Evolutionary conservation across 192 early-diverging fungal genomes (phyloP), one percentile per base, ranked within the genome.

Genomic region (Backusella macrospora): DNA sequence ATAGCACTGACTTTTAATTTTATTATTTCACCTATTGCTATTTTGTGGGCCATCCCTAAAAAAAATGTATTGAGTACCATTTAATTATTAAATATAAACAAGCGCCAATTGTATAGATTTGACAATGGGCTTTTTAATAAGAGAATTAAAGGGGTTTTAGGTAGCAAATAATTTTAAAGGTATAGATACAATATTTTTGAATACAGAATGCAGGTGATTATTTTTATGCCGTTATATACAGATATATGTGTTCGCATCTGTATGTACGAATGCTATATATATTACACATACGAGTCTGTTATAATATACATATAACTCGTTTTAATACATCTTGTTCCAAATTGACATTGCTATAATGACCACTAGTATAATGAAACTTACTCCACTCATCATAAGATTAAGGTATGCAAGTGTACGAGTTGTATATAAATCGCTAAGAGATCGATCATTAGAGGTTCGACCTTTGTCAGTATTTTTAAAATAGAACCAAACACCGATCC

Each of bases 401-500:
- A 65, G 26, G 1, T 65, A 39, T 18, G 38, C 26, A 14, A 65
- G 37, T 10, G 38, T 65, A 8, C 38, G 26, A 16, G n/a, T n/a
- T 15, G 63, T 65, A 38, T 34, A 38, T 7, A 65, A n/a, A n/a
- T 26, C 4, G 40, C 38, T 66, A 66, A 43, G 63, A 16, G 63
- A 39, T 38, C 29, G 38, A 65, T 38, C 9, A 65, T 34, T 15
- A 39, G 16, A 65, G 9, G 15, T 0, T 64, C 26, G 29, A 59
- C 14, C 18, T 6, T 38, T 38, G 14, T 38, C 29, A 34, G 29
- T 16, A 38, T 65, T 34, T 16, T 65, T 34, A 38, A 65, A 34
- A 65, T 34, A 38, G 8, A 38, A 34, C 38, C 63, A n/a, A 39
- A 34, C 63, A 16, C 65, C 65, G 16, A 66, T 40, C 65, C 65